A percentile compares a stretch with the other conserved stretches of the same genome.
These are phyloP conservation scores for Micromonas commoda DNA, from an alignment of 139 green algal genomes.

Conservation along the genomic window DNA sequence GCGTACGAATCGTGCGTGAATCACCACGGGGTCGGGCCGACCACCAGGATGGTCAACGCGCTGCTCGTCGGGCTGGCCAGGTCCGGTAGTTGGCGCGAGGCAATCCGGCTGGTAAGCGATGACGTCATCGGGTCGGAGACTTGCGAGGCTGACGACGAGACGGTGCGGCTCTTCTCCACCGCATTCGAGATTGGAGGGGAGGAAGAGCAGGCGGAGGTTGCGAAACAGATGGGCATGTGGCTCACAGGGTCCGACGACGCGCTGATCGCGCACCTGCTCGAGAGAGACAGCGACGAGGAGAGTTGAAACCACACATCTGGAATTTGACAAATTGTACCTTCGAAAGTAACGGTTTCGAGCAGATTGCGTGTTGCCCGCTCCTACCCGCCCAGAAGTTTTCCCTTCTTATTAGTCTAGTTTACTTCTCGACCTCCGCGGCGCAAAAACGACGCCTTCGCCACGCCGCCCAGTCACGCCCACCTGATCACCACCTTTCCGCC, in stretches of 20 bases:
- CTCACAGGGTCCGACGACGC: background rate
- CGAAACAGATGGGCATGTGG: background rate
- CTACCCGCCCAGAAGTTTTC: too few species aligned
- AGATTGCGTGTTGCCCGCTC: too few species aligned
- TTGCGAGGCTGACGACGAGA: background rate
- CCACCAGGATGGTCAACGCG: background rate
- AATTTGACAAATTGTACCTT: too few species aligned
- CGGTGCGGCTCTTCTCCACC: background rate
- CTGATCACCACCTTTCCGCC: too few species aligned
- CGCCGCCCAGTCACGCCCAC: too few species aligned
- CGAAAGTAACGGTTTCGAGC: too few species aligned
- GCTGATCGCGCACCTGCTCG: background rate
- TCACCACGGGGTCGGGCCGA: background rate
- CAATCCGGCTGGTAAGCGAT: conserved; percentile 4
- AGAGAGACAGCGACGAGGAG: background rate
- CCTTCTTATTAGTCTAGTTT: too few species aligned
- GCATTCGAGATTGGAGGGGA: background rate
- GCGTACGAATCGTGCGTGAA: background rate
- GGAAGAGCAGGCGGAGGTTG: background rate
- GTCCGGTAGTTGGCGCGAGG: conserved; percentile 1
- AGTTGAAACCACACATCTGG: too few species aligned
- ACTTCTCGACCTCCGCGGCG: too few species aligned
- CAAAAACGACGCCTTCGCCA: too few species aligned
- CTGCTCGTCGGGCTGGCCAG: background rate
- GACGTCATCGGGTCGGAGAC: background rate